phyloP scores from a whole-genome alignment of 202 grass and related monocot genomes.

The Schoenoplectus tabernaemontani region DNA sequence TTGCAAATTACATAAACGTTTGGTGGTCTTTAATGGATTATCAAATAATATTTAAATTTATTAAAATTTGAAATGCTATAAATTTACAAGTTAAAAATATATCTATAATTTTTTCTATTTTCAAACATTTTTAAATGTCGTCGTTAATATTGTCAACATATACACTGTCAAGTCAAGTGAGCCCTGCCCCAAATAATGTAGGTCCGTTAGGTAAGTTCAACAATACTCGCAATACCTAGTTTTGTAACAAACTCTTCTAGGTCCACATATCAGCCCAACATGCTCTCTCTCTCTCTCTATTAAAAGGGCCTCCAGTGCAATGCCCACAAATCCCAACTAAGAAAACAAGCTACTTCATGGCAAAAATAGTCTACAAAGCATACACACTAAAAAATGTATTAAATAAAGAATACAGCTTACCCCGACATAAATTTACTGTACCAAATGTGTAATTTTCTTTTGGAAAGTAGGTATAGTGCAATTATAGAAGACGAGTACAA shows the following conservation, averaged over 20 bases:
- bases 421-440: background rate
- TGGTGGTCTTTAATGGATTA: background rate
- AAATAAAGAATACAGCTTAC: background rate
- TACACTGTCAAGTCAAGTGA: too few species aligned
- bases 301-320: background rate
- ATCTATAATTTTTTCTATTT: too few species aligned
- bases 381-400: background rate
- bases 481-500: background rate
- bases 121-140: too few species aligned
- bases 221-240: background rate
- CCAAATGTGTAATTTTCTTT: background rate
- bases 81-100: too few species aligned
- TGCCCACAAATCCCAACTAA: background rate
- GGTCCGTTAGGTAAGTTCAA: background rate
- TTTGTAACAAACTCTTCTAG: background rate
- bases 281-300: background rate
- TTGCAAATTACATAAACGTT: too few species aligned
- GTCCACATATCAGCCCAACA: background rate
- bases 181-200: background rate
- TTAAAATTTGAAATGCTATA: too few species aligned
- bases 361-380: background rate
- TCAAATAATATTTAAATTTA: background rate
- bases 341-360: background rate
- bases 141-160: too few species aligned
- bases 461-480: background rate